Evolutionary conservation across 495 filamentous ascomycete genomes (phyloP).

Genomic region (Lasiosphaeria hispida): DNA sequence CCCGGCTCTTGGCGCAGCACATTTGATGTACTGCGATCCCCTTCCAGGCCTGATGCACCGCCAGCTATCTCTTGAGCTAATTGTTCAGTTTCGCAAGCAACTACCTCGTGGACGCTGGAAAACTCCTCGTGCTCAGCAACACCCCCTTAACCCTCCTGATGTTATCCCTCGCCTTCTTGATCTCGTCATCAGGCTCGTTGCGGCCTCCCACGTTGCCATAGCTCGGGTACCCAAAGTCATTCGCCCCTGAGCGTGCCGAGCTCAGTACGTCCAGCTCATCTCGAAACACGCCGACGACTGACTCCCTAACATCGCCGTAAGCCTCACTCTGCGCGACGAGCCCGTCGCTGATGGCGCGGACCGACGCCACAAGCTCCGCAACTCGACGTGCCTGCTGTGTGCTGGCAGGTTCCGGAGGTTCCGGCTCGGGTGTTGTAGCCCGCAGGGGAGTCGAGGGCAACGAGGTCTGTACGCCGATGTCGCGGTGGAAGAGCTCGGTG

Average conservation of each 20-base stretch:
- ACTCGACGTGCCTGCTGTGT: constrained; percentile 33
- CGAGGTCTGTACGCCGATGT: constrained; percentile 83
- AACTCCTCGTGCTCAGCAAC: constrained; percentile 72
- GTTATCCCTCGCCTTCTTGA: constrained; percentile 73
- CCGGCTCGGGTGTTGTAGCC: constrained; percentile 5
- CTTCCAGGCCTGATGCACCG: too few relatives aligned
- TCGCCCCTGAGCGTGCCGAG: constrained; percentile 28
- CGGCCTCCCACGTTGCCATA: constrained; percentile 39
- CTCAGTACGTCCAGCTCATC: constrained; percentile 46
- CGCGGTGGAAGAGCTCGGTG: constrained; percentile 86
- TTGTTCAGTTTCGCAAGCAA: not conserved
- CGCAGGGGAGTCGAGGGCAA: constrained; percentile 40
- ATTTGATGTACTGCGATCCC: too few relatives aligned
- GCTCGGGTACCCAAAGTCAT: constrained; percentile 32
- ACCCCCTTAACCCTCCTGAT: constrained; percentile 93
- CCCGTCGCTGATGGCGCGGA: constrained; percentile 52
- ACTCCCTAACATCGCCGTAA: constrained; percentile 33
- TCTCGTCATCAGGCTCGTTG: constrained; percentile 66
- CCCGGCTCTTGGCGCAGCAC: not conserved
- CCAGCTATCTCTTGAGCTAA: too few relatives aligned
- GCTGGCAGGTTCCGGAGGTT: constrained; percentile 20
- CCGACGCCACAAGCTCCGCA: constrained; percentile 40
- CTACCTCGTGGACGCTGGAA: constrained; percentile 39
- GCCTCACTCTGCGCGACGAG: constrained; percentile 40
- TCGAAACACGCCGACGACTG: constrained; percentile 45